These are phyloP conservation scores for Penicillium turbatum DNA, from an alignment of 495 filamentous ascomycete genomes.

Conservation along the genomic window DNA sequence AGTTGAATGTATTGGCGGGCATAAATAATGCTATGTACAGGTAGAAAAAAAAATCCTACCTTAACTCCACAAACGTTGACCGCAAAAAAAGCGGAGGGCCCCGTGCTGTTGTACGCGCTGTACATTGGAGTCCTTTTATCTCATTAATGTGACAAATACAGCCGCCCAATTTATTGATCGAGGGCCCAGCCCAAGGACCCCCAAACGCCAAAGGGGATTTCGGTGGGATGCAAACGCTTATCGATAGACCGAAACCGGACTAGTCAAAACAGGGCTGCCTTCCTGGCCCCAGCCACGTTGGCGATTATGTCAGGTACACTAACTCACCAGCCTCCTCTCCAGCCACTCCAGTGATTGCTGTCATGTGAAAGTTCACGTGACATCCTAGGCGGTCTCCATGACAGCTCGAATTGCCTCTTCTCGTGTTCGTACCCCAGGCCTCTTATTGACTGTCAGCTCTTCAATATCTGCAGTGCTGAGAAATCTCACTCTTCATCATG, in stretches of 20 bases:
- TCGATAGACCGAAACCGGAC: slow-evolving; percentile 17
- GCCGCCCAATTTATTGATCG: slow-evolving; percentile 25
- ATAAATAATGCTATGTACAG: background rate
- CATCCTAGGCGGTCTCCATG: background rate
- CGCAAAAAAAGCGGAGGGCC: slow-evolving; percentile 12
- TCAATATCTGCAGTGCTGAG: background rate
- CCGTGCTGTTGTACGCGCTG: slow-evolving; percentile 25
- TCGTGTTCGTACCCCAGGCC: background rate
- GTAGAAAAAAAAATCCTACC: slow-evolving; percentile 13
- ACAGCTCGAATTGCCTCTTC: background rate
- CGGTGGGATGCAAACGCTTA: slow-evolving; percentile 26
- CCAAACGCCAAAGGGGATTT: slow-evolving; percentile 17
- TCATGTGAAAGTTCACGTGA: slow-evolving; percentile 28
- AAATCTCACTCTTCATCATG: slow-evolving; percentile 15
- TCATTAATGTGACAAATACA: slow-evolving; percentile 29
- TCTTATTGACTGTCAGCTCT: background rate
- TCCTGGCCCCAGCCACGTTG: slow-evolving; percentile 10
- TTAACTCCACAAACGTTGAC: slow-evolving; percentile 1
- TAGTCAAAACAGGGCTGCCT: background rate
- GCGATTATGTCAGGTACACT: slow-evolving; percentile 13
- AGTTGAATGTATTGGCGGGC: slow-evolving; percentile 5
- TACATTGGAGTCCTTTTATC: slow-evolving; percentile 28
- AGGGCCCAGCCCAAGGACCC: background rate
- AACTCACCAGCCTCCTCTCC: slow-evolving; percentile 18
- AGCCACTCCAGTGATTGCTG: slow-evolving; percentile 11